Conservation (phyloP, 2,329 filamentous ascomycete species). For the Graphium sp. region DNA sequence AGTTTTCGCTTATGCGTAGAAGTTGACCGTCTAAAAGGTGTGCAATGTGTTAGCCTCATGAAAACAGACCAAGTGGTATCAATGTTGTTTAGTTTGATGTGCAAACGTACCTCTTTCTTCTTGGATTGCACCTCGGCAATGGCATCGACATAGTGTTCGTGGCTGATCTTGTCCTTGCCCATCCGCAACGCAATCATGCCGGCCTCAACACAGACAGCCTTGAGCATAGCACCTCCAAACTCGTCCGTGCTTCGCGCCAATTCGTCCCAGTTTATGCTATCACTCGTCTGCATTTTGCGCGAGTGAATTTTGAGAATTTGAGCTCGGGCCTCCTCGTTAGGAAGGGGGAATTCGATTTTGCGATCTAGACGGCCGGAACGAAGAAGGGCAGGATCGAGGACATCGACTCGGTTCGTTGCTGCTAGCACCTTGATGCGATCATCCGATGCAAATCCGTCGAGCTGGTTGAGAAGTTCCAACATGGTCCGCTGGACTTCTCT, state of each 20-base stretch:
- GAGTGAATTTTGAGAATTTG: conserved; percentile 97
- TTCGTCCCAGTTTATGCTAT: conserved; percentile 88
- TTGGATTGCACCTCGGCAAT: conserved; percentile 90
- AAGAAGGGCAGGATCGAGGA: conserved; percentile 79
- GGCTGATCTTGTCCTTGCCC: conserved; percentile 90
- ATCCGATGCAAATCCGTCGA: conserved; percentile 93
- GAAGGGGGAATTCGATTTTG: conserved; percentile 96
- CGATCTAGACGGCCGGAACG: conserved; percentile 84
- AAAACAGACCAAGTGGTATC: not conserved
- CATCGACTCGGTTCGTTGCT: conserved; percentile 87
- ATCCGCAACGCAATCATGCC: conserved; percentile 96
- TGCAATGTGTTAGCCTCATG: conserved; percentile 5
- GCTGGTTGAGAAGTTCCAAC: conserved; percentile 95
- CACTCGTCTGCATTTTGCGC: conserved; percentile 93
- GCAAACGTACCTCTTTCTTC: conserved; percentile 66
- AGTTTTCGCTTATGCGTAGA: conserved; percentile 26
- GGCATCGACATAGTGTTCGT: conserved; percentile 97
- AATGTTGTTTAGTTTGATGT: conserved; percentile 3
- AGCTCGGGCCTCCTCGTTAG: conserved; percentile 91
- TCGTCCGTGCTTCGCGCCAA: conserved; percentile 93
- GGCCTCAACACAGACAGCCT: conserved; percentile 96
- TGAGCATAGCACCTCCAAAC: conserved; percentile 93
- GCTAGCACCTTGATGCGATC: conserved; percentile 94
- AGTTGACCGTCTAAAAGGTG: conserved; percentile 33
- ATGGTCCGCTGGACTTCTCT: conserved; percentile 97